A percentile compares a stretch with the other conserved stretches of the same genome.
Evolutionary conservation across 1,139 yeast genomes (phyloP).

Genomic region (Yamadazyma mexicana): DNA sequence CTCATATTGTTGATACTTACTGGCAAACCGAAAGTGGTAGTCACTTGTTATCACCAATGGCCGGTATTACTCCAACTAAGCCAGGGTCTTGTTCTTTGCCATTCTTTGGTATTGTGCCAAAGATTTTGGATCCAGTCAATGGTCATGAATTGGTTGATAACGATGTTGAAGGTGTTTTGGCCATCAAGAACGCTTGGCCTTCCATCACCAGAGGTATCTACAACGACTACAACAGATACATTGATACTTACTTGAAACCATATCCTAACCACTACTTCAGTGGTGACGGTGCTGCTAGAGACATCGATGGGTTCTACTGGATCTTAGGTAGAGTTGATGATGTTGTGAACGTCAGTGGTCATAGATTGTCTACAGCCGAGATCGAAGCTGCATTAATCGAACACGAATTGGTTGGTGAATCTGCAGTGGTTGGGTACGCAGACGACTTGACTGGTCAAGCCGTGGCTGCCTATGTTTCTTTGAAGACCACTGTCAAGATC

Average conservation of each 20-base stretch:
- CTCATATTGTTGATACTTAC: constrained; percentile 90
- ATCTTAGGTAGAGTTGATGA: constrained; percentile 98
- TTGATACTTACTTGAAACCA: constrained; percentile 93
- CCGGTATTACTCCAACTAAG: constrained; percentile 92
- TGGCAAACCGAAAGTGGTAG: constrained; percentile 99
- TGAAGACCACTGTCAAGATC: constrained; percentile 44
- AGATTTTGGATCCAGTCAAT: constrained; percentile 86
- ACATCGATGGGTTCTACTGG: constrained; percentile 97
- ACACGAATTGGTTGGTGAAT: constrained; percentile 67
- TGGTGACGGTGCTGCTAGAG: constrained; percentile 99
- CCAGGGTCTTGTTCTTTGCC: constrained; percentile 98
- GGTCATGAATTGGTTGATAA: constrained; percentile 84
- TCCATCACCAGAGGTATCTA: constrained; percentile 97
- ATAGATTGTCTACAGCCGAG: constrained; percentile 95
- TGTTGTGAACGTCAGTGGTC: constrained; percentile 97
- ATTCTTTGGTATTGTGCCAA: constrained; percentile 90
- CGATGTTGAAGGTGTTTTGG: constrained; percentile 95
- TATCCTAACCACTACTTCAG: constrained; percentile 97
- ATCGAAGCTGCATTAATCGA: constrained; percentile 81
- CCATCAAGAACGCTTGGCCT: constrained; percentile 91
- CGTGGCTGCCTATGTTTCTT: constrained; percentile 76
- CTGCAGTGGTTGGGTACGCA: constrained; percentile 80
- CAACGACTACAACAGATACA: constrained; percentile 84
- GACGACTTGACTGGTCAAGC: constrained; percentile 84
- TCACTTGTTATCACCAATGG: constrained; percentile 91